Conservation (phyloP, 305 asterid genomes). For the Fraxinus nigra region DNA sequence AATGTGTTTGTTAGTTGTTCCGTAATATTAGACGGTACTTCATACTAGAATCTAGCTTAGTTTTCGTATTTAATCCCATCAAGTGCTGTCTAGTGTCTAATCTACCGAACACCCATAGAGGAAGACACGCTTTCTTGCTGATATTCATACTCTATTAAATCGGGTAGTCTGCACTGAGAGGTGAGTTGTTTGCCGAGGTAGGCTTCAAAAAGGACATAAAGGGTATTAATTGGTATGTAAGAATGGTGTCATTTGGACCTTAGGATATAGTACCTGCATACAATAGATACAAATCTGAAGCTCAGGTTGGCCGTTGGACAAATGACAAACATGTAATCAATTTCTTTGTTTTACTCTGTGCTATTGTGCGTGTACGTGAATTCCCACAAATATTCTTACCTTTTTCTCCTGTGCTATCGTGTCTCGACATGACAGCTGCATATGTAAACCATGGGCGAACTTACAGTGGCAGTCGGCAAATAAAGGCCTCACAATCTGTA, state of each 20-base stretch:
- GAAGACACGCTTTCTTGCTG: background rate
- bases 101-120: background rate
- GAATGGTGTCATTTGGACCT: background rate
- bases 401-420: background rate
- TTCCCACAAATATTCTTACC: background rate
- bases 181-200: background rate
- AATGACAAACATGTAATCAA: background rate
- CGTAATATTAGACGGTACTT: background rate
- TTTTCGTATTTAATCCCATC: background rate
- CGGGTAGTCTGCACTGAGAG: background rate
- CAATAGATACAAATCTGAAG: background rate
- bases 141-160: background rate
- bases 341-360: background rate
- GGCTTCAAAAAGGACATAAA: background rate
- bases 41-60: background rate
- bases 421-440: conserved; percentile 25
- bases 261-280: background rate
- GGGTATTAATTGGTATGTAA: background rate
- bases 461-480: conserved; percentile 34
- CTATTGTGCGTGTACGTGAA: background rate
- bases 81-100: background rate
- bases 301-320: background rate
- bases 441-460: conserved; percentile 35
- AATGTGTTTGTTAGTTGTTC: background rate
- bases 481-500: conserved; percentile 41